Evolutionary conservation across 2,329 filamentous ascomycete genomes (phyloP), one percentile per base, ranked within the genome.

Genomic region (Trichoderma sp.): DNA sequence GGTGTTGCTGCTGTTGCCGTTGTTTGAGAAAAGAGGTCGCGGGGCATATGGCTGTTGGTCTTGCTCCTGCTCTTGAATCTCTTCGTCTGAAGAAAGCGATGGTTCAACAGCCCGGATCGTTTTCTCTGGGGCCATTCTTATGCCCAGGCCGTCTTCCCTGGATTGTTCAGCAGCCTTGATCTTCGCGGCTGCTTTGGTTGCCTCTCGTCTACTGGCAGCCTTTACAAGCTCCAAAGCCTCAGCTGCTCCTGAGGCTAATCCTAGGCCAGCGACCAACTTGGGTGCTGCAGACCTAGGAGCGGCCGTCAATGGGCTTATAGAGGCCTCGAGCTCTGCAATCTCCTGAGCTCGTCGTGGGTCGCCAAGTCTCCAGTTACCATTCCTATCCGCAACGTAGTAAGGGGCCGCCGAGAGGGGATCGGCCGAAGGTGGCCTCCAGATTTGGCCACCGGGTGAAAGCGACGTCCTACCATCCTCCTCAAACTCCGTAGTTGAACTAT

Each of bases 361-460:
- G 43, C 80, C 80, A 8, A 86, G 78, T 18, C 85, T 80, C 85
- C 85, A 87, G 73, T 87, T 87, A 1, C 85, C 83, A 71, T 80
- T 79, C 74, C 80, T 83, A 73, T 87, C 85, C 39, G 84, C 81
- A 58, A 86, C 80, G 71, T 86, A 87, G 55, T 82, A 81, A 0
- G 82, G 81, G 2, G 81, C 79, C 0, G 82, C 82, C 2, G 83
- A 83, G 51, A 79, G 77, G 1, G 84, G 82, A 24, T 81, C 82
- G 2, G 78, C 78, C 2, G 82, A 80, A 0, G 84, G 84, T 6
- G 83, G 84, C 14, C 83, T 79, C 85, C 85, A 87, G 56, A 86
- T 81, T 67, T 83, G 81, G n/a, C 71, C 81, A 73, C 60, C 79
- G 28, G 74, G 75, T 4, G 79, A 77, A 58, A 74, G 56, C 55